phyloP scores from a whole-genome alignment of 2,329 filamentous ascomycete genomes.

The Fusarium mundagurra region DNA sequence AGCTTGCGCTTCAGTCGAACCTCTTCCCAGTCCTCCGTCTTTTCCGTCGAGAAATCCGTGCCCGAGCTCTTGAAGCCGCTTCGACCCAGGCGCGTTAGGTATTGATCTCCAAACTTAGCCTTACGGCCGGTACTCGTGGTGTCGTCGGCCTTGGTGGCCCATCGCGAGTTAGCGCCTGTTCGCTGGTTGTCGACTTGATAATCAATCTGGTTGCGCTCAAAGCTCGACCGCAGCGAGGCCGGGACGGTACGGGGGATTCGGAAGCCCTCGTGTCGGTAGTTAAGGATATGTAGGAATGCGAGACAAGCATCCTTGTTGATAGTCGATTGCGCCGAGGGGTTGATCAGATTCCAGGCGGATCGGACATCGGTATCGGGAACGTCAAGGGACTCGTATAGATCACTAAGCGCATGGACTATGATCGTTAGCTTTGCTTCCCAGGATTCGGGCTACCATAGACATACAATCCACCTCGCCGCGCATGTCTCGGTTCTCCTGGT shows the following conservation, averaged over 20 bases:
- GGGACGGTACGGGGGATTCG: conserved; percentile 93
- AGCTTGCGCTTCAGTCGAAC: conserved; percentile 94
- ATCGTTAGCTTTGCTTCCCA: conserved; percentile 13
- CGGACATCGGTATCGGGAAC: conserved; percentile 82
- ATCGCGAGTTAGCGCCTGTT: conserved; percentile 72
- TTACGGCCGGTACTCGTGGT: conserved; percentile 87
- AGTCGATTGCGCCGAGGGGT: conserved; percentile 81
- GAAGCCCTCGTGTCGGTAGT: conserved; percentile 93
- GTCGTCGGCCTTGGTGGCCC: conserved; percentile 82
- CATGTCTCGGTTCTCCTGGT: conserved; percentile 88
- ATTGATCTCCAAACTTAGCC: conserved; percentile 97
- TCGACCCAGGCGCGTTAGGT: conserved; percentile 89
- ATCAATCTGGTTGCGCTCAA: conserved; percentile 96
- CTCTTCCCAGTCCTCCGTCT: conserved; percentile 97
- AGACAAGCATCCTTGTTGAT: conserved; percentile 96
- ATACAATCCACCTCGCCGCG: conserved; percentile 84
- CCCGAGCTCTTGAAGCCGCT: conserved; percentile 82
- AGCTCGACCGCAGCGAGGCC: conserved; percentile 87
- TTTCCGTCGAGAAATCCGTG: conserved; percentile 88
- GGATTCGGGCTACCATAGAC: conserved; percentile 44
- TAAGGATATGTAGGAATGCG: conserved; percentile 95
- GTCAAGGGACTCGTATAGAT: conserved; percentile 84
- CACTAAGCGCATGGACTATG: conserved; percentile 78
- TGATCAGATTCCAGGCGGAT: conserved; percentile 96
- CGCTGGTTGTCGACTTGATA: conserved; percentile 87